Percentiles rank a stretch among this genome's conserved stretches.
phyloP scores from a whole-genome alignment of 768 basidiomycete genomes.

The Leccinum rimulosum region DNA sequence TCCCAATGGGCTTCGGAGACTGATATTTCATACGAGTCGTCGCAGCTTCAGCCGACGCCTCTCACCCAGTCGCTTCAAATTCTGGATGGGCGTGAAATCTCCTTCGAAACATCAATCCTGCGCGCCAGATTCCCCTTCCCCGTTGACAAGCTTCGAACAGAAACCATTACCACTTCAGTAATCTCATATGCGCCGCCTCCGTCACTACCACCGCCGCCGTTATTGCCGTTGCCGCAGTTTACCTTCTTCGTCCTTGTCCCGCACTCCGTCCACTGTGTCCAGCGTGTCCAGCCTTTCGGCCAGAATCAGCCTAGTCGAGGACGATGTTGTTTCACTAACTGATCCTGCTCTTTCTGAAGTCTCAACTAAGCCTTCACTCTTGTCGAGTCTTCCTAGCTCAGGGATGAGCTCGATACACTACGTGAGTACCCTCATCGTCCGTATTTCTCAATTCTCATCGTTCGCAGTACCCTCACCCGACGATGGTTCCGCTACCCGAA shows the following conservation, averaged over 20 bases:
- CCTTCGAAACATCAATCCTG: conserved; percentile 74
- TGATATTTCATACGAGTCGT: conserved; percentile 73
- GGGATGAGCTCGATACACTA: conserved; percentile 22
- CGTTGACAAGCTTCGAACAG: conserved; percentile 33
- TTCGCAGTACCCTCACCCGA: conserved; percentile 32
- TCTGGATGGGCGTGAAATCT: conserved; percentile 59
- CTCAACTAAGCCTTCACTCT: conserved; percentile 58
- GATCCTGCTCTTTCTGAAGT: conserved; percentile 30
- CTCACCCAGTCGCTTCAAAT: conserved; percentile 50
- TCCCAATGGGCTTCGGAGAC: conserved; percentile 57
- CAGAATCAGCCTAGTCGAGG: conserved; percentile 34
- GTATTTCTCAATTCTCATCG: conserved; percentile 1
- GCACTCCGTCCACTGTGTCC: conserved; percentile 39
- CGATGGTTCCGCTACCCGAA: conserved; percentile 27
- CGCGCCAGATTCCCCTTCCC: conserved; percentile 49
- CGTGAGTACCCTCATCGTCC: conserved; percentile 32
- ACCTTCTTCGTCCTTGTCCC: conserved; percentile 34
- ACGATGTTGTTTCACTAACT: conserved; percentile 19
- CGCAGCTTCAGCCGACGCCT: conserved; percentile 69
- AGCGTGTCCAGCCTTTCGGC: conserved; percentile 45
- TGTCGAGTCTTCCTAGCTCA: conserved; percentile 42
- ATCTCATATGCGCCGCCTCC: conserved; percentile 6
- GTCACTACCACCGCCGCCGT: neutral
- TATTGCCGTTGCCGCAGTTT: conserved; percentile 8
- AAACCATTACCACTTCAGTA: conserved; percentile 29